Conservation (phyloP, 805 yeast genomes). For the Barnettozyma sucrosica region DNA sequence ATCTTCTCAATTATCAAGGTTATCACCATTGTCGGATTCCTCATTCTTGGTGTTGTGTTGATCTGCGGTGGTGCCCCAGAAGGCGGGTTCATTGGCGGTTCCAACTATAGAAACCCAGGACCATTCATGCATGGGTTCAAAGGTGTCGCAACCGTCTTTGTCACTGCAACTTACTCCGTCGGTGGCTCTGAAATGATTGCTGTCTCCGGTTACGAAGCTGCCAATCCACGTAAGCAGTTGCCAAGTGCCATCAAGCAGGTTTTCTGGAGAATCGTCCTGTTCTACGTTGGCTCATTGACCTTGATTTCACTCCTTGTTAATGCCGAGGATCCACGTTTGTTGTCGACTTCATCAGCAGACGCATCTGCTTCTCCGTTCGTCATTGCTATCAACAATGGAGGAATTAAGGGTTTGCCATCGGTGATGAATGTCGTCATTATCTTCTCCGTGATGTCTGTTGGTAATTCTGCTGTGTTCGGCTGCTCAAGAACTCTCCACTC, state of each 20-base stretch:
- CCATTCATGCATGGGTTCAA: constrained; percentile 56
- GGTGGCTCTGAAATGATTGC: constrained; percentile 50
- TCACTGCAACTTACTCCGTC: constrained; percentile 50
- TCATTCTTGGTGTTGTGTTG: constrained; percentile 46
- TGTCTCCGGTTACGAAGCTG: constrained; percentile 44
- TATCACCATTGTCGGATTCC: constrained; percentile 44
- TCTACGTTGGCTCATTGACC: constrained; percentile 40
- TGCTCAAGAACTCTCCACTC: constrained; percentile 48
- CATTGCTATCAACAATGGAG: constrained; percentile 36
- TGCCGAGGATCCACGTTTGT: constrained; percentile 32
- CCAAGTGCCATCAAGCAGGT: constrained; percentile 52
- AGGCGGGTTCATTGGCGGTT: constrained; percentile 39
- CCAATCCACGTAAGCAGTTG: constrained; percentile 40
- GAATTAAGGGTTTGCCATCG: constrained; percentile 32
- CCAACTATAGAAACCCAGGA: constrained; percentile 50
- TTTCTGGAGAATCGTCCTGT: constrained; percentile 47
- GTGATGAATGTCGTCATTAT: constrained; percentile 37
- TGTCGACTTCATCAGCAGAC: constrained; percentile 26
- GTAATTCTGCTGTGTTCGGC: constrained; percentile 53
- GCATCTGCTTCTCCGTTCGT: constrained; percentile 43
- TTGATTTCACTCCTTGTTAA: constrained; percentile 45
- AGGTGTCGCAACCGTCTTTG: constrained; percentile 49
- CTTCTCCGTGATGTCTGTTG: constrained; percentile 38
- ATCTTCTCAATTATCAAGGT: constrained; percentile 44
- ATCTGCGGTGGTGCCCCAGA: constrained; percentile 45